Conservation (phyloP, 305 asterid genomes). For the Petunia hybrid region DNA sequence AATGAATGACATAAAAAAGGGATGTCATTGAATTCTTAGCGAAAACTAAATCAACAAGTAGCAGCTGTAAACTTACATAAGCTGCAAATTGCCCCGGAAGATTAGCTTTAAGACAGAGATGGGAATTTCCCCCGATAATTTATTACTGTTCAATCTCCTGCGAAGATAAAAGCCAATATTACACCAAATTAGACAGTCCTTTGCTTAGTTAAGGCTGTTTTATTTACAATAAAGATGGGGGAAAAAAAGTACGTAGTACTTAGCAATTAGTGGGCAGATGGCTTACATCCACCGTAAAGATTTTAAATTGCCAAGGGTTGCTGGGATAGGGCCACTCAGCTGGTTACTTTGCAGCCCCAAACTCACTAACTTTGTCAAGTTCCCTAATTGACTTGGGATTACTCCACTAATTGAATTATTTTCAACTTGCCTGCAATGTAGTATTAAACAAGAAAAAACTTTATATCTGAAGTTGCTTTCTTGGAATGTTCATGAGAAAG, state of each 20-base stretch:
- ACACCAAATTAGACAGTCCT: neutral
- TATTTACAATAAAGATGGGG: too few relatives aligned
- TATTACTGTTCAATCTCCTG: slow-evolving; percentile 44
- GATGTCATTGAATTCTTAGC: too few relatives aligned
- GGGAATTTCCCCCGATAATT: slow-evolving; percentile 38
- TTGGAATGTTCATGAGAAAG: neutral
- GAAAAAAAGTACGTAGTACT: neutral
- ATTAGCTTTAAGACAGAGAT: slow-evolving; percentile 35
- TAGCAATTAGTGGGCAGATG: neutral
- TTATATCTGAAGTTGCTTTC: neutral
- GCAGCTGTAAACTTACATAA: slow-evolving; percentile 35
- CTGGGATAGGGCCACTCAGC: slow-evolving; percentile 53
- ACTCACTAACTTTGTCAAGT: slow-evolving; percentile 43
- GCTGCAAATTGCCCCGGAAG: slow-evolving; percentile 36
- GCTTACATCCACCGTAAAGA: slow-evolving; percentile 48
- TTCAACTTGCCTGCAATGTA: slow-evolving; percentile 36
- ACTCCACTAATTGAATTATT: slow-evolving; percentile 44
- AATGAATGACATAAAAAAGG: neutral
- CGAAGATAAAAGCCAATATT: neutral
- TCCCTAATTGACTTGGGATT: slow-evolving; percentile 51
- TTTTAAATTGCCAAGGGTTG: slow-evolving; percentile 49
- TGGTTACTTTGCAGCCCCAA: slow-evolving; percentile 43
- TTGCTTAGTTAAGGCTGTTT: neutral
- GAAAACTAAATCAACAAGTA: neutral
- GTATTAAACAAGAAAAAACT: neutral